These are phyloP conservation scores for Penicillium verrucosum DNA, from an alignment of 2,329 filamentous ascomycete genomes.

Conservation along the genomic window DNA sequence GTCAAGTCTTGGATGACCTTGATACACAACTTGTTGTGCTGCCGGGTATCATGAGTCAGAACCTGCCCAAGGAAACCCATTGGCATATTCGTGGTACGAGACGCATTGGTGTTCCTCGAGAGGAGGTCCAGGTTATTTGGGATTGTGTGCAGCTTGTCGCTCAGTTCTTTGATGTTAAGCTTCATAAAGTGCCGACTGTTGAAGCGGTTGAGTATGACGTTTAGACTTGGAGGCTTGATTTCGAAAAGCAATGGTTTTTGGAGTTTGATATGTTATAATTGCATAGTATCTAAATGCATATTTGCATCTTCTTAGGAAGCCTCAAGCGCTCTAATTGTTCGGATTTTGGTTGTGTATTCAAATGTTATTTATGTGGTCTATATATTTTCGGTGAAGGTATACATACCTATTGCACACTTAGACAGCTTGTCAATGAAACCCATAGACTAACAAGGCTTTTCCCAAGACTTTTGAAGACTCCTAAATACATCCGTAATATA, in stretches of 20 bases:
- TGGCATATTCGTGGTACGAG: constrained; percentile 48
- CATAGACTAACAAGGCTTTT: not conserved
- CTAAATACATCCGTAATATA: not conserved
- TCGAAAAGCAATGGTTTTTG: not conserved
- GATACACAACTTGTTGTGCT: constrained; percentile 47
- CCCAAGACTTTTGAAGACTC: not conserved
- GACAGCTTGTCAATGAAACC: not conserved
- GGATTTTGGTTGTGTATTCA: not conserved
- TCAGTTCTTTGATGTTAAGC: constrained; percentile 25
- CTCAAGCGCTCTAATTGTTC: not conserved
- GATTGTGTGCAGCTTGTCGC: constrained; percentile 32
- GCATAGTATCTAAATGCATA: too few relatives aligned
- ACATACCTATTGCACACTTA: not conserved
- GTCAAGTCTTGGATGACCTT: constrained; percentile 39
- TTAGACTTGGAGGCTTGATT: constrained; percentile 6
- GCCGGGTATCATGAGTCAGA: constrained; percentile 46
- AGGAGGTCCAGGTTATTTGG: constrained; percentile 41
- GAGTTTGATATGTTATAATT: not conserved
- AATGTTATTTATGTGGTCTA: too few relatives aligned
- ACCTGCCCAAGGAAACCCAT: constrained; percentile 40
- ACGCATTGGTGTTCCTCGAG: constrained; percentile 37
- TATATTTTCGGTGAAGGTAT: not conserved
- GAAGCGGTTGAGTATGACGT: constrained; percentile 33
- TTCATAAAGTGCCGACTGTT: constrained; percentile 33
- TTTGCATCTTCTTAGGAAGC: not conserved